Evolutionary conservation across 495 filamentous ascomycete species (phyloP), one percentile per base, ranked within the genome.

Genomic region (Friedmanniomyces simplex): DNA sequence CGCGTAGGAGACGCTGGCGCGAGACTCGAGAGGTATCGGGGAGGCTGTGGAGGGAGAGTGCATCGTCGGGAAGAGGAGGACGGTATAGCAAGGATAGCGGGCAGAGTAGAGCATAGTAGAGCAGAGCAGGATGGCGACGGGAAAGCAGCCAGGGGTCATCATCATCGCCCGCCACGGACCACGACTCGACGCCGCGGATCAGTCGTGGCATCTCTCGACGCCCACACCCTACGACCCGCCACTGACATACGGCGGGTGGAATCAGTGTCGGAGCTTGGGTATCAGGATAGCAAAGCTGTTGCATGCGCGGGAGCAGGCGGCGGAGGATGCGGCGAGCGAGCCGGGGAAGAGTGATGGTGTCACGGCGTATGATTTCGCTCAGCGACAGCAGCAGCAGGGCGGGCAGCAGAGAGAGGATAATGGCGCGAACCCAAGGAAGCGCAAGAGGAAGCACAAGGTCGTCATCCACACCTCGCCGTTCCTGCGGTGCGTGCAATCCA

Each of bases 211-310:
- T 72, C 77, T 96, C 13, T 84, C 87, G n/a, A 95, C 94, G 4
- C 85, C 90, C 2, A 91, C 87, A 2, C 94, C 93, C 5, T 97
- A 97, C 74, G 91, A 99, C 59, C 87, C 93, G 43, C 93, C 94
- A 42, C 78, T 99, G 47, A 96, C 91, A 16, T 97, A 96, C 66
- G 86, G 89, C 58, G 93, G 93, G 45, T 97, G 91, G 90, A 79
- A 80, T 20, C 91, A 96, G 67, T 82, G 85, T 50, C 84, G 85
- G 58, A 81, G 80, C 10, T 74, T 96, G 1, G 93, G 93, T 2
- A 73, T 77, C 18, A 82, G 89, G 39, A 95, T 99, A 54, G 84
- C 82, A 2, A 81, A 73, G 58, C 81, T 96, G 7, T 70, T 97
- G 24, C 70, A 76, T 50, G 69, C 73, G 8, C 66, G 78, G 34